A percentile compares a stretch with the other conserved stretches of the same genome.
Conservation (phyloP, 2,329 filamentous ascomycete genomes). For the Corynespora cassiicola region DNA sequence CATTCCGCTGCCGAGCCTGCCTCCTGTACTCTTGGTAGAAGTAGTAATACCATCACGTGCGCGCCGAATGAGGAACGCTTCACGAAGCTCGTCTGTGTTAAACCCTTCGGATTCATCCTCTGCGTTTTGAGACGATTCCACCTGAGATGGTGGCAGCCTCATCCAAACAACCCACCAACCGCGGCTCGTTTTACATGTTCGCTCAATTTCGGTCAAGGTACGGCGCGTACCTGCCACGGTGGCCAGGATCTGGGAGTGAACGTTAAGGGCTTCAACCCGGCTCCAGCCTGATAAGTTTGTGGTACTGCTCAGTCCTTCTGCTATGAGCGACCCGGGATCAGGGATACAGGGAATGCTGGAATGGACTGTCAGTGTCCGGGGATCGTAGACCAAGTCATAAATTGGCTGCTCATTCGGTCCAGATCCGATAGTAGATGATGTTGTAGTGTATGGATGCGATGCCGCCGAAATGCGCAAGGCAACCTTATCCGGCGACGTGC, state of each 20-base stretch:
- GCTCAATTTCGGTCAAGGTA: slow-evolving; percentile 57
- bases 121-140: slow-evolving; percentile 11
- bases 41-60: slow-evolving; percentile 40
- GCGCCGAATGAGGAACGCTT: slow-evolving; percentile 52
- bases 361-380: slow-evolving; percentile 62
- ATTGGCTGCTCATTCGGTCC: slow-evolving; percentile 52
- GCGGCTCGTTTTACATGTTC: slow-evolving; percentile 67
- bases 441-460: slow-evolving; percentile 42
- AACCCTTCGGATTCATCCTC: slow-evolving; percentile 23
- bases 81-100: slow-evolving; percentile 40
- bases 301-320: slow-evolving; percentile 42
- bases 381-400: slow-evolving; percentile 68
- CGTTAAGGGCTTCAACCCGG: slow-evolving; percentile 66
- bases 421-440: slow-evolving; percentile 37
- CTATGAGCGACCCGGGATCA: slow-evolving; percentile 53
- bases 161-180: slow-evolving; percentile 74
- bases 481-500: slow-evolving; percentile 50
- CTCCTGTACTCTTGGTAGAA: slow-evolving; percentile 22
- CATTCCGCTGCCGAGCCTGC: slow-evolving; percentile 39
- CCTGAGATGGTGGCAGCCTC: slow-evolving; percentile 50
- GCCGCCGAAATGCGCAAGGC: slow-evolving; percentile 49
- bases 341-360: slow-evolving; percentile 71
- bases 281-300: slow-evolving; percentile 48
- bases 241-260: slow-evolving; percentile 66
- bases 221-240: slow-evolving; percentile 60